A percentile compares a stretch with the other conserved stretches of the same genome.
Conservation (phyloP, 2,329 filamentous ascomycete species). For the Neofusicoccum ribis region DNA sequence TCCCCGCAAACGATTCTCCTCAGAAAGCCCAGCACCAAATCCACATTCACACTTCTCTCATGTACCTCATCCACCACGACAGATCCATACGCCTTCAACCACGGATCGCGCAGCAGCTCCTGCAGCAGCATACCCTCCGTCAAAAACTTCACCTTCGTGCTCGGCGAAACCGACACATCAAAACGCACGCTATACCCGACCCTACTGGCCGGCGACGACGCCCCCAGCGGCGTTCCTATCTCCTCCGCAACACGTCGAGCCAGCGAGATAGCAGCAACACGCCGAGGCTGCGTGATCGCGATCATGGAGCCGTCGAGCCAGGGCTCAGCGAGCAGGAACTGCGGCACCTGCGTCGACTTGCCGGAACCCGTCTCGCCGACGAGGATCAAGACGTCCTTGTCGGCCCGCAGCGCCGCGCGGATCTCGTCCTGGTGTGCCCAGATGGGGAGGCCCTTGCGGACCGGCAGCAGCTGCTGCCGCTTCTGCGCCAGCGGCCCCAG, state of each 20-base stretch:
- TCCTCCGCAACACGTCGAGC: slow-evolving; percentile 87
- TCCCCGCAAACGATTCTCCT: slow-evolving; percentile 70
- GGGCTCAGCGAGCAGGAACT: slow-evolving; percentile 75
- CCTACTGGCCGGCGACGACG: slow-evolving; percentile 57
- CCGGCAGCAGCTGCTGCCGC: slow-evolving; percentile 48
- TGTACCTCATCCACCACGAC: slow-evolving; percentile 96
- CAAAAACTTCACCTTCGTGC: slow-evolving; percentile 87
- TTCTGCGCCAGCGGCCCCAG: slow-evolving; percentile 39
- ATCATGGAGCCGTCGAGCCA: slow-evolving; percentile 82
- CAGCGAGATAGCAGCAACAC: slow-evolving; percentile 89
- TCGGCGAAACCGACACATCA: slow-evolving; percentile 78
- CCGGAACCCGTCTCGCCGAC: slow-evolving; percentile 95
- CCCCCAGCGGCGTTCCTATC: slow-evolving; percentile 65
- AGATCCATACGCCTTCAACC: slow-evolving; percentile 81
- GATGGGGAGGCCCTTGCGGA: slow-evolving; percentile 74
- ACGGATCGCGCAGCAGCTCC: slow-evolving; percentile 84
- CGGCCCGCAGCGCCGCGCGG: slow-evolving; percentile 57
- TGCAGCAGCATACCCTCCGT: slow-evolving; percentile 96
- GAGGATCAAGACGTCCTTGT: slow-evolving; percentile 75
- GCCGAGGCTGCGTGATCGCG: slow-evolving; percentile 89
- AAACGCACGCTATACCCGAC: slow-evolving; percentile 97
- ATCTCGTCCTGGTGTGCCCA: slow-evolving; percentile 75
- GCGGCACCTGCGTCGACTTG: slow-evolving; percentile 94
- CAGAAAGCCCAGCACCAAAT: slow-evolving; percentile 85
- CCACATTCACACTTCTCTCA: slow-evolving; percentile 91